phyloP scores from a whole-genome alignment of 805 yeast species.

The Blastobotrys parvus region DNA sequence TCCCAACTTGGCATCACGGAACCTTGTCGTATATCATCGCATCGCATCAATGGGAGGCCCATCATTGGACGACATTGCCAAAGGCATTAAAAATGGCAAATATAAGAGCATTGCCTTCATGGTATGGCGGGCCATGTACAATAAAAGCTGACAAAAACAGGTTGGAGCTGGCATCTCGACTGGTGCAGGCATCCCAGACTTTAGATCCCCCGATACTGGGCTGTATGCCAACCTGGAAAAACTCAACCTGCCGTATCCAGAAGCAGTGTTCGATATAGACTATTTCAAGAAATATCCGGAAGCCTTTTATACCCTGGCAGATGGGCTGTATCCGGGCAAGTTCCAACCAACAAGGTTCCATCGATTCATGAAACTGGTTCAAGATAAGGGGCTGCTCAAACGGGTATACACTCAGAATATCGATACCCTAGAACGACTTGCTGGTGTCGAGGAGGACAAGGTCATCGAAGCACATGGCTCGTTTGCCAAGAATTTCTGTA shows the following conservation, averaged over 20 bases:
- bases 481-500: conserved; percentile 77
- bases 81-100: conserved; percentile 10
- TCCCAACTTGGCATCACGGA: too few relatives aligned
- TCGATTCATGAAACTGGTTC: conserved; percentile 55
- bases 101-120: conserved; percentile 27
- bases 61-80: conserved; percentile 18
- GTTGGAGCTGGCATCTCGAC: conserved; percentile 96
- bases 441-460: conserved; percentile 58
- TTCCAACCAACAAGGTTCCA: conserved; percentile 81
- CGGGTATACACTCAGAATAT: conserved; percentile 89
- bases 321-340: conserved; percentile 82
- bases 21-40: too few relatives aligned
- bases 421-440: conserved; percentile 81
- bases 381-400: conserved; percentile 51
- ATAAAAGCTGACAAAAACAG: conserved; percentile 9
- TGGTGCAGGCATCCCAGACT: conserved; percentile 91
- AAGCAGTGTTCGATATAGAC: conserved; percentile 89
- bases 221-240: conserved; percentile 67
- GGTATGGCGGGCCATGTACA: conserved; percentile 12
- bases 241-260: conserved; percentile 80
- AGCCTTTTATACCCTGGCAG: conserved; percentile 78
- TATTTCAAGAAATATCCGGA: conserved; percentile 67
- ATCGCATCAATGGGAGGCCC: too few relatives aligned
- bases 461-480: conserved; percentile 94
- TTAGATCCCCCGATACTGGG: conserved; percentile 76